Evolutionary conservation across 805 yeast genomes (phyloP).

Genomic region (Metschnikowia cubensis): DNA sequence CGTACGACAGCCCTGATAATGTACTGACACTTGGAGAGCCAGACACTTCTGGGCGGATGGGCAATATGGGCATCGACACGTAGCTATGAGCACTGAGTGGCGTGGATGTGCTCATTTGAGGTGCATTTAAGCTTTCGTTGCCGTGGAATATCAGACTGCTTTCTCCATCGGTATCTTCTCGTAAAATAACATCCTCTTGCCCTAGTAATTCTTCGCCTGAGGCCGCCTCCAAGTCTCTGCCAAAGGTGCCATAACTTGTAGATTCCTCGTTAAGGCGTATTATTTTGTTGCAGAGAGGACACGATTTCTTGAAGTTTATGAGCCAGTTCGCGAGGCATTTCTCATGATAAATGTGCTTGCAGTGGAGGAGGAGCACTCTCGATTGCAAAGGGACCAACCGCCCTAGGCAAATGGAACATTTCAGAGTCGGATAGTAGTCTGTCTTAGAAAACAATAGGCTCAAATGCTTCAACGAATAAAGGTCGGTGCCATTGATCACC

Average conservation of each 20-base stretch:
- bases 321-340: constrained; percentile 60
- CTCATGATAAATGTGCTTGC: constrained; percentile 59
- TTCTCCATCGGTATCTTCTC: not conserved
- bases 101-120: not conserved
- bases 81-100: not conserved
- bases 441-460: constrained; percentile 7
- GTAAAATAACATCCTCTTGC: not conserved
- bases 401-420: constrained; percentile 60
- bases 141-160: not conserved
- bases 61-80: constrained; percentile 1
- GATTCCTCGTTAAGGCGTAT: not conserved
- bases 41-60: not conserved
- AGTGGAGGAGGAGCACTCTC: constrained; percentile 50
- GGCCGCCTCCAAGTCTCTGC: constrained; percentile 10
- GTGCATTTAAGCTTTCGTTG: not conserved
- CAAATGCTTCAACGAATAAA: constrained; percentile 6
- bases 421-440: constrained; percentile 32
- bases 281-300: constrained; percentile 55
- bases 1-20: not conserved
- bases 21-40: not conserved
- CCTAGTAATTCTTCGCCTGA: not conserved
- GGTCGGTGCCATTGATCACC: constrained; percentile 10
- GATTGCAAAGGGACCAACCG: constrained; percentile 45
- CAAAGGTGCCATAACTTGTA: constrained; percentile 9
- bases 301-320: constrained; percentile 46